Evolutionary conservation across 1,139 yeast species (phyloP).

Genomic region (Suhomyces taliae): DNA sequence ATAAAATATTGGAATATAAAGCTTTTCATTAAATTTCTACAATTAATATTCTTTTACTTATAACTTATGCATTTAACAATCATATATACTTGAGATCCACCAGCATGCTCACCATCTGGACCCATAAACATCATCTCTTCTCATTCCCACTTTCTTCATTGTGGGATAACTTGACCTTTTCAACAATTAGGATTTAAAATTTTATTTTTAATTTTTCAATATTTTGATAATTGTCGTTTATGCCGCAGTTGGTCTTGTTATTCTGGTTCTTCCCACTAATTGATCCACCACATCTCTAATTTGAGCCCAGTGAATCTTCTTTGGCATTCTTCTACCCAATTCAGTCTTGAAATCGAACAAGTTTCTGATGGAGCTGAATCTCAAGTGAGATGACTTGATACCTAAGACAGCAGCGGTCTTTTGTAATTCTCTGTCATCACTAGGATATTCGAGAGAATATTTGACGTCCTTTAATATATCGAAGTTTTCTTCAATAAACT

Average conservation of each 20-base stretch:
- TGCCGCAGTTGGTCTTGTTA: slow-evolving; percentile 1
- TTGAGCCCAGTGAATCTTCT: slow-evolving; percentile 77
- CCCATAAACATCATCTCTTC: too few species aligned
- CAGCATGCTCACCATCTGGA: too few species aligned
- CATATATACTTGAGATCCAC: too few species aligned
- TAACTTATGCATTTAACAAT: too few species aligned
- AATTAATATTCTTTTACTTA: too few species aligned
- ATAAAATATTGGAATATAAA: too few species aligned
- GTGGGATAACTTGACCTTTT: too few species aligned
- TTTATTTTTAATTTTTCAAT: too few species aligned
- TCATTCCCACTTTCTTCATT: too few species aligned
- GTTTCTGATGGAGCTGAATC: slow-evolving; percentile 68
- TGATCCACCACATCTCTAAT: slow-evolving; percentile 79
- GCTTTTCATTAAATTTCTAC: too few species aligned
- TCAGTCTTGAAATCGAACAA: slow-evolving; percentile 88
- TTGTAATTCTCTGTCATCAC: slow-evolving; percentile 35
- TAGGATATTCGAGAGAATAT: slow-evolving; percentile 35
- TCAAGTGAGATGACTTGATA: slow-evolving; percentile 73
- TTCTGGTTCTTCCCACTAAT: slow-evolving; percentile 69
- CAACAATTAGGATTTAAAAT: too few species aligned
- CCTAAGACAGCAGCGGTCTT: slow-evolving; percentile 86
- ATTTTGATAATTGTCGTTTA: background rate
- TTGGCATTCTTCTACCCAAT: slow-evolving; percentile 79
- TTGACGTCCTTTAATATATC: slow-evolving; percentile 20
- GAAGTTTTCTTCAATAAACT: slow-evolving; percentile 58